These are phyloP conservation scores for Candida yuanshanica DNA, from an alignment of 805 yeast genomes.

Conservation along the genomic window DNA sequence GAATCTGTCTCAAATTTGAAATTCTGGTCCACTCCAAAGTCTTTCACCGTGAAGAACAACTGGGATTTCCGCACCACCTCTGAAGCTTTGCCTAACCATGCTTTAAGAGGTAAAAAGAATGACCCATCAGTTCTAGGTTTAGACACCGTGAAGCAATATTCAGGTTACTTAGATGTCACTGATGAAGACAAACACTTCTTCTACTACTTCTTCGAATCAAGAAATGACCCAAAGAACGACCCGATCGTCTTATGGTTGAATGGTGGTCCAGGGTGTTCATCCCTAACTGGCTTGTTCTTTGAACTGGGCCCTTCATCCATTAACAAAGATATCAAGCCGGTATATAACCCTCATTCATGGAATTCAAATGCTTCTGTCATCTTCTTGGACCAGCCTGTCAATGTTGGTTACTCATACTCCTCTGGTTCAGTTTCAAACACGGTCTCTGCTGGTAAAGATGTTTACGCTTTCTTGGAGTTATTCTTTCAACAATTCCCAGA, in stretches of 20 bases:
- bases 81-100: conserved; percentile 39
- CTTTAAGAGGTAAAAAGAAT: conserved; percentile 53
- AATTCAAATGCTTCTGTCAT: conserved; percentile 79
- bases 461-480: conserved; percentile 70
- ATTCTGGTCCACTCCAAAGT: conserved; percentile 45
- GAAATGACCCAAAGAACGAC: conserved; percentile 82
- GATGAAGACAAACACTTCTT: conserved; percentile 87
- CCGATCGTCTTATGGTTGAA: conserved; percentile 87
- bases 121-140: conserved; percentile 66
- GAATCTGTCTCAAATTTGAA: conserved; percentile 44
- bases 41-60: conserved; percentile 23
- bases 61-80: conserved; percentile 37
- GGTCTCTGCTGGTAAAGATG: conserved; percentile 79
- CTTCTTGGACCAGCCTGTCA: conserved; percentile 85
- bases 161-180: conserved; percentile 80
- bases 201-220: conserved; percentile 79
- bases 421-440: conserved; percentile 61
- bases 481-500: conserved; percentile 70
- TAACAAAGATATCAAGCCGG: conserved; percentile 53
- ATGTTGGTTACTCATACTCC: conserved; percentile 74
- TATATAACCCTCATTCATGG: conserved; percentile 76
- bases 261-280: conserved; percentile 95
- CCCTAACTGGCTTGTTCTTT: conserved; percentile 79
- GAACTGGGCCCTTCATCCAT: conserved; percentile 82
- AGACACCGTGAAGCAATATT: conserved; percentile 73